These are phyloP conservation scores for Quercus robur DNA, from an alignment of 306 rosid species.

Conservation along the genomic window DNA sequence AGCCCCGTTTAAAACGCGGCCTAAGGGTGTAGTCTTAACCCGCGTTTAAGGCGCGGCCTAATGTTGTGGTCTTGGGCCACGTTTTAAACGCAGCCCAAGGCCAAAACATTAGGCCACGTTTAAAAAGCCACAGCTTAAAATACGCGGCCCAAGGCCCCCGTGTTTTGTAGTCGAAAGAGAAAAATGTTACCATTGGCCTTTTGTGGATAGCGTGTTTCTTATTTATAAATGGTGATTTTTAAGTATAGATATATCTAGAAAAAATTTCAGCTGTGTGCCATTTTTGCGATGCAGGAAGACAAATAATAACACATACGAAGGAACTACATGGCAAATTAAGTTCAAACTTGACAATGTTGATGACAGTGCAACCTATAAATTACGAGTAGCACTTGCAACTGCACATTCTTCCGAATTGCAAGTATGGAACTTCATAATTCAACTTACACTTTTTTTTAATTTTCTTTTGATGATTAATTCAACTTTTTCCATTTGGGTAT, in stretches of 20 bases:
- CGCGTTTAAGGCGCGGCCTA: no score
- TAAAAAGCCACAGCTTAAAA: no score
- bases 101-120: no score
- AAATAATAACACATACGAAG: conserved; percentile 27
- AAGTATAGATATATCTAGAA: not conserved
- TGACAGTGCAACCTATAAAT: conserved; percentile 17
- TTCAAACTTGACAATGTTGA: conserved; percentile 23
- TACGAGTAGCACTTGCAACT: conserved; percentile 44
- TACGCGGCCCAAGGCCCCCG: no score
- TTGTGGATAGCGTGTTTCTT: not conserved
- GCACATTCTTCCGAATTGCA: conserved; percentile 35
- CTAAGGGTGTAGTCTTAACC: no score
- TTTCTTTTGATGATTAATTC: not conserved
- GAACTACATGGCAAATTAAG: conserved; percentile 49
- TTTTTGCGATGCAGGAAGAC: conserved; percentile 15
- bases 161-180: no score
- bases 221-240: no score
- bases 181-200: not conserved
- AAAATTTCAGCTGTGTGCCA: not conserved
- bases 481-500: not conserved
- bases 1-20: no score
- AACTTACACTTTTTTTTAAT: no score
- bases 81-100: no score
- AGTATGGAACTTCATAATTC: conserved; percentile 13
- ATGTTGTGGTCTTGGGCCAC: no score